A percentile compares a stretch with the other conserved stretches of the same genome.
phyloP scores from a whole-genome alignment of 345 rosid species.

The Citrus trifoliata region DNA sequence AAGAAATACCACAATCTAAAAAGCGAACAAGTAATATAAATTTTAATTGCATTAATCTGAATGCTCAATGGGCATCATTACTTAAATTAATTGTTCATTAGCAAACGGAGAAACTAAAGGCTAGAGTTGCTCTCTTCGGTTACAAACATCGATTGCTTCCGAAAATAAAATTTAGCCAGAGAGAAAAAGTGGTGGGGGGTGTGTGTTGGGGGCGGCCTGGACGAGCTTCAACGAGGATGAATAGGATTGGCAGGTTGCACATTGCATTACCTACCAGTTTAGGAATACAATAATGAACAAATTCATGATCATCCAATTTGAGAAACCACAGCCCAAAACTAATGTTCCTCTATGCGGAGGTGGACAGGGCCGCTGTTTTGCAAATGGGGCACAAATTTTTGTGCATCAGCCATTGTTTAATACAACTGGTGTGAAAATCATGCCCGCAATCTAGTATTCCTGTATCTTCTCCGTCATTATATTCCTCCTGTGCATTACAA shows the following conservation, averaged over 20 bases:
- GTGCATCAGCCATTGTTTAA: conserved; percentile 74
- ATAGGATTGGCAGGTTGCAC: background rate
- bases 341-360: conserved; percentile 32
- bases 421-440: conserved; percentile 61
- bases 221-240: conserved; percentile 1
- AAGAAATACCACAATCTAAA: background rate
- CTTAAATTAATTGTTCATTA: conserved; percentile 16
- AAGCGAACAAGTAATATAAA: background rate
- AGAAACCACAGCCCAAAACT: conserved; percentile 8
- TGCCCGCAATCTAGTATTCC: conserved; percentile 82
- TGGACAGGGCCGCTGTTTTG: conserved; percentile 62
- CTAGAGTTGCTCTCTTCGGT: conserved; percentile 11
- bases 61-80: background rate
- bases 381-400: conserved; percentile 93
- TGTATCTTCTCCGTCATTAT: conserved; percentile 53
- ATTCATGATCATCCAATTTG: background rate
- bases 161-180: background rate
- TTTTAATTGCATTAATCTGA: background rate
- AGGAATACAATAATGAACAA: conserved; percentile 8
- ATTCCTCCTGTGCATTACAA: conserved; percentile 66
- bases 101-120: conserved; percentile 11
- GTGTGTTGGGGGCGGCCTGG: background rate
- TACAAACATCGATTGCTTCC: conserved; percentile 12
- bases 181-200: background rate
- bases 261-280: conserved; percentile 11